These are phyloP conservation scores for Moelleriella libera DNA, from an alignment of 2,329 filamentous ascomycete species.

Conservation along the genomic window DNA sequence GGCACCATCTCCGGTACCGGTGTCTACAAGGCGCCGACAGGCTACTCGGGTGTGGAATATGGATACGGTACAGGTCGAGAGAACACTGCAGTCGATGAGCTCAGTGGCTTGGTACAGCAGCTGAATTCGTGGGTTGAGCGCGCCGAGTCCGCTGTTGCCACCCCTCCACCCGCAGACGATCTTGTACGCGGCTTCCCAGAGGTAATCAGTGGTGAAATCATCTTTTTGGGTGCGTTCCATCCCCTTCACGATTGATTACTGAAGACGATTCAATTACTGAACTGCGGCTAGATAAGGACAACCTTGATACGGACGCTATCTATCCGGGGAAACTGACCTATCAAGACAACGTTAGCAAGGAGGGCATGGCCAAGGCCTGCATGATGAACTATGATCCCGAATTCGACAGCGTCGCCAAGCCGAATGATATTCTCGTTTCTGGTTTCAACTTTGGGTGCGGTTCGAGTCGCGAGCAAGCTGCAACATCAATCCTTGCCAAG, in stretches of 20 bases:
- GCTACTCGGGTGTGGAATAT: constrained; percentile 10
- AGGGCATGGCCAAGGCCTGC: constrained; percentile 76
- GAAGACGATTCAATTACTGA: too few species aligned
- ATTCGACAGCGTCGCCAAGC: constrained; percentile 49
- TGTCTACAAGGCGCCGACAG: constrained; percentile 56
- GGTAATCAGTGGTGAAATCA: constrained; percentile 69
- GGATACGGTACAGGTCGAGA: constrained; percentile 6
- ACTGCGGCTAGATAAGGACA: constrained; percentile 41
- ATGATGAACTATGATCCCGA: constrained; percentile 85
- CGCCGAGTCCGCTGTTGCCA: constrained; percentile 2
- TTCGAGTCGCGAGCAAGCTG: constrained; percentile 28
- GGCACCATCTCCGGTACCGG: constrained; percentile 62
- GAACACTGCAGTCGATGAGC: not conserved
- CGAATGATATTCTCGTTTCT: constrained; percentile 68
- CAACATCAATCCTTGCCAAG: constrained; percentile 68
- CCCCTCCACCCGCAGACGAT: constrained; percentile 15
- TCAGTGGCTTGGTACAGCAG: not conserved
- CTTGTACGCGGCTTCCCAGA: constrained; percentile 80
- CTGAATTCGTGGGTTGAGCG: constrained; percentile 8
- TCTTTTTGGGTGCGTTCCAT: constrained; percentile 40
- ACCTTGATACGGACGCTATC: constrained; percentile 85
- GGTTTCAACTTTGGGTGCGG: constrained; percentile 88
- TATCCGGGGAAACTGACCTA: constrained; percentile 91
- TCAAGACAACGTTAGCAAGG: constrained; percentile 63
- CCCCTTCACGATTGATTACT: too few species aligned